Conservation (phyloP, 345 rosid genomes). For the Draba incana region DNA sequence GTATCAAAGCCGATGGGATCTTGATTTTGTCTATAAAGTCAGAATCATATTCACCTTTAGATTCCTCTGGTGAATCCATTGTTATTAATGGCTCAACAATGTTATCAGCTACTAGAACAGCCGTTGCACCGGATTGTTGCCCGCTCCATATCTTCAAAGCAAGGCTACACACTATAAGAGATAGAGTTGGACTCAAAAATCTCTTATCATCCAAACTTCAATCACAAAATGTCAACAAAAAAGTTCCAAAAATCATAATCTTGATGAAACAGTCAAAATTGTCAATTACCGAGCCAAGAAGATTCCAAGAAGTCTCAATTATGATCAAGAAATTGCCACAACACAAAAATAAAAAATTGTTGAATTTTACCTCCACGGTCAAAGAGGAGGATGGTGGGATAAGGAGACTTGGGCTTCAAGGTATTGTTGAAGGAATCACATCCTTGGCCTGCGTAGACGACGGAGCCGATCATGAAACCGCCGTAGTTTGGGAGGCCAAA, state of each 20-base stretch:
- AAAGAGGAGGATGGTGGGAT: slow-evolving; percentile 69
- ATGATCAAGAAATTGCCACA: not conserved
- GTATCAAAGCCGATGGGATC: slow-evolving; percentile 86
- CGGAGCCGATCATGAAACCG: slow-evolving; percentile 75
- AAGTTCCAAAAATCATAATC: slow-evolving; percentile 4
- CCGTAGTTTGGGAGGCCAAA: slow-evolving; percentile 84
- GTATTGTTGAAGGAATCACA: slow-evolving; percentile 62
- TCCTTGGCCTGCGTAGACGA: slow-evolving; percentile 62
- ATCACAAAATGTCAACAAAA: not conserved
- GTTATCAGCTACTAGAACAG: slow-evolving; percentile 73
- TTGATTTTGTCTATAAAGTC: slow-evolving; percentile 60
- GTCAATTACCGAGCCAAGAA: not conserved
- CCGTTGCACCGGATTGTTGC: slow-evolving; percentile 80
- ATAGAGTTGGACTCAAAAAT: not conserved
- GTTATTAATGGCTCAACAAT: slow-evolving; percentile 72
- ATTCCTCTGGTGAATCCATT: slow-evolving; percentile 75
- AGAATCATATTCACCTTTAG: slow-evolving; percentile 46
- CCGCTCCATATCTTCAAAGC: slow-evolving; percentile 83
- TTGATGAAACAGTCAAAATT: not conserved
- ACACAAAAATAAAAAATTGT: not conserved
- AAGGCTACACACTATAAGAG: slow-evolving; percentile 65
- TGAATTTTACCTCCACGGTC: slow-evolving; percentile 82
- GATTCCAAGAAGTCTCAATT: not conserved
- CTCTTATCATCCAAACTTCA: slow-evolving; percentile 2
- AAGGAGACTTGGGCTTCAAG: slow-evolving; percentile 53